Evolutionary conservation across 2,329 filamentous ascomycete species (phyloP), one percentile per base, ranked within the genome.

Genomic region (Cladosporium halotolerans): DNA sequence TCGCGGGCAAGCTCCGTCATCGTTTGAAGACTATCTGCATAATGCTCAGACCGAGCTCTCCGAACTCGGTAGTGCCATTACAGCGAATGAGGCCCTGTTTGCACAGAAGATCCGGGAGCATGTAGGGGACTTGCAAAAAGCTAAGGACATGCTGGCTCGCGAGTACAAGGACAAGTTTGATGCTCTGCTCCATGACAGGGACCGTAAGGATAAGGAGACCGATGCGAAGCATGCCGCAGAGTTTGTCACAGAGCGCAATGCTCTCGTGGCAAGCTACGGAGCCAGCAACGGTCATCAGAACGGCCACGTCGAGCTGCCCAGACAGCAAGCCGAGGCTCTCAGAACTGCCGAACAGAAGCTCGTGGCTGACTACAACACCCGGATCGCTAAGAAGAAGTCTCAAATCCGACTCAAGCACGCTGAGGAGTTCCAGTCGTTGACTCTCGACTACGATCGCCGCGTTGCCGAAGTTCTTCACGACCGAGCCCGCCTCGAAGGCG

Each of bases 1-100:
- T 28, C 52, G 40, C 31, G 48, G 40, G 2, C 40, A 51, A 32
- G 23, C 14, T 14, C 43, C 51, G 28, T 49, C 55, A 34, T 68
- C 66, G 4, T 69, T 70, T 49, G 66, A 70, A 39, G 64, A 68
- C n/a, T 69, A 69, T 44, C 60, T 69, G 9, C 58, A 62, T n/a
- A 60, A 64, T 36, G 64, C 67, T 13, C 58, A 67, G 40, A 51
- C 60, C 4, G 67, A 69, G 42, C 62, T 68, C 7, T 66, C 63
- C 3, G 64, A 68, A 41, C 63, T 69, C 3, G 66, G 66, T 10
- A 66, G 59, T 36, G 63, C 65, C 31, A 69, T 69, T 48, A 66
- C 58, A 14, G 65, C 64, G 18, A 69, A 68, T 42, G 68, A 70
- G 50, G 58, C 60, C 4, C 58, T 69, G 1, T 70, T 70, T 40